Percentiles rank a stretch among this genome's conserved stretches.
Evolutionary conservation across 805 yeast species (phyloP).

Genomic region (Starmerella apis): DNA sequence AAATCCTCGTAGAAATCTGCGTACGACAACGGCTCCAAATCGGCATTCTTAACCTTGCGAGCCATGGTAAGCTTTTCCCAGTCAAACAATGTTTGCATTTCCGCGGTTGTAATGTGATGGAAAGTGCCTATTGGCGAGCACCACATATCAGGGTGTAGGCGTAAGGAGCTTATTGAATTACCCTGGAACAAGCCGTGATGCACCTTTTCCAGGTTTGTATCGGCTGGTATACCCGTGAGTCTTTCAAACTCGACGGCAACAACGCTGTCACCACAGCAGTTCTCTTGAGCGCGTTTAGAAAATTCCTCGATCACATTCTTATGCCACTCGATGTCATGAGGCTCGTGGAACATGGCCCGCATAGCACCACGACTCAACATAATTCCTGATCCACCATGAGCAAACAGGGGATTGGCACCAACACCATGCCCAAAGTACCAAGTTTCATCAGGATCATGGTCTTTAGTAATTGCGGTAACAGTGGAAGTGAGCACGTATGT

Average conservation of each 20-base stretch:
- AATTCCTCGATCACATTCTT: constrained; percentile 17
- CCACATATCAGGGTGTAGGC: constrained; percentile 22
- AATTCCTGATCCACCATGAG: constrained; percentile 36
- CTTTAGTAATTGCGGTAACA: constrained; percentile 23
- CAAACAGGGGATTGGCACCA: constrained; percentile 26
- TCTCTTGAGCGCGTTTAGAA: constrained; percentile 20
- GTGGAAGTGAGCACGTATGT: constrained; percentile 29
- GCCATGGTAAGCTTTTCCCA: constrained; percentile 18
- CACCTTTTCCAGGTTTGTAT: constrained; percentile 16
- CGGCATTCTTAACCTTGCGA: constrained; percentile 3
- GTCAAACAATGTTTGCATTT: constrained; percentile 30
- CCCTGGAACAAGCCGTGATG: constrained; percentile 29
- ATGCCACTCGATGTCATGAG: constrained; percentile 6
- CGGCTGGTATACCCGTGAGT: constrained; percentile 14
- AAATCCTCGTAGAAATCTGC: constrained; percentile 30
- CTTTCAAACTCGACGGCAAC: constrained; percentile 27
- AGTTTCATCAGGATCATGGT: constrained; percentile 27
- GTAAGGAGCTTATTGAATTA: constrained; percentile 23
- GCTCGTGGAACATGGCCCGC: constrained; percentile 24
- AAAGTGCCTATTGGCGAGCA: constrained; percentile 31
- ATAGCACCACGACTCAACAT: constrained; percentile 30
- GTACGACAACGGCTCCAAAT: constrained; percentile 19
- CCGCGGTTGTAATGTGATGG: constrained; percentile 30
- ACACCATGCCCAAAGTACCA: constrained; percentile 30
- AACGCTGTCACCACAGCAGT: constrained; percentile 34